Base-by-base conservation (phyloP, 148 eudicot species). In the Rhododendron kiyosumense region DNA sequence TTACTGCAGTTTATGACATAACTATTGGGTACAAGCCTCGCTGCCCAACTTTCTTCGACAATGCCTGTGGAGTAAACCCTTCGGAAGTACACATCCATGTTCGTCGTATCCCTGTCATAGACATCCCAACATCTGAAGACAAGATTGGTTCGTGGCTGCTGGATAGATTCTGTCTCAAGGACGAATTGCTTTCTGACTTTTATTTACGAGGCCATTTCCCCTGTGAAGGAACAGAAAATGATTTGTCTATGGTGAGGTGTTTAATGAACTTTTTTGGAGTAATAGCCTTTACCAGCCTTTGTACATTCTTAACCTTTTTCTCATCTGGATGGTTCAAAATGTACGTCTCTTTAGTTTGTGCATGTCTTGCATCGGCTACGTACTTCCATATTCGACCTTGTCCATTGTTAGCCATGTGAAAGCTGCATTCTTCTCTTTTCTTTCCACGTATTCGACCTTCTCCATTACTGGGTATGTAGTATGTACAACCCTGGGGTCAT, bases 21-120 rank as follows among this genome's bases (percentile, higher is more conserved):
- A 94, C 98, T 82, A 95, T 96, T 45, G 99, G 92, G 28, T 95
- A 95, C 93, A 93, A 94, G 87, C 89, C 91, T 85, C 86, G 88
- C 2, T 92, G 95, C 89, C 99, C 99, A 36, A 84, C 91, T 78
- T 95, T 97, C 92, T 80, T 95, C 89, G 99, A 95, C 91, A 97
- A 97, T 79, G 98, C 93, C 36, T 93, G 93, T 52, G 98, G 99
- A 51, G 86, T 94, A 22, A 92, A 92, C 86, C 99, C 99, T 57
- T 89, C 94, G 12, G 98, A 97, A 91, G 98, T 97, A 81, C 99
- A 97, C 85, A 92, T 95, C 49, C 96, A 97, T 88, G 87, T 95
- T 84, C 91, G 92, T 15, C 93, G 96, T 38, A 74, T 95, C 71
- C 52, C 92, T 84, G 34, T 93, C 14, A 57, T 7, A 8, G 92